Evolutionary conservation across 768 basidiomycete genomes (phyloP).

Genomic region (Phlegmacium glaucopus): DNA sequence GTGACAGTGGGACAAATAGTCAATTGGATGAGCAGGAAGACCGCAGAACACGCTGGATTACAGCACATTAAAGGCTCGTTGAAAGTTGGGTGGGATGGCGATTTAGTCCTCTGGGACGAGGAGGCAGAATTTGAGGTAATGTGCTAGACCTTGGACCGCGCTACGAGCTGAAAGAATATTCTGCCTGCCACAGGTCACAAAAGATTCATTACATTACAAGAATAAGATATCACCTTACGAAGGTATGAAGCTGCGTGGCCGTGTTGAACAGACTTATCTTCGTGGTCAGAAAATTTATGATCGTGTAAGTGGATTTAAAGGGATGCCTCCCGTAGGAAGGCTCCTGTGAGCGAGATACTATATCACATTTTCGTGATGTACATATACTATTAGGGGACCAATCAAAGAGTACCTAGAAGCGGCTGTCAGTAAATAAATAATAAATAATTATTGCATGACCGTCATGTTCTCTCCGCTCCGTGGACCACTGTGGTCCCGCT

Average conservation of each 20-base stretch:
- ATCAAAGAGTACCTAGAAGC: neutral
- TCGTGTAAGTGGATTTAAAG: conserved; percentile 30
- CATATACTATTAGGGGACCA: too few species aligned
- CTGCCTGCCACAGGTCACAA: conserved; percentile 54
- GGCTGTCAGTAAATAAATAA: too few species aligned
- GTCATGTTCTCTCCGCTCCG: neutral
- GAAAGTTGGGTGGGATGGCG: conserved; percentile 74
- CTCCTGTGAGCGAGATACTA: conserved; percentile 27
- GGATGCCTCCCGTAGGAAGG: conserved; percentile 30
- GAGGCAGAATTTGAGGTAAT: conserved; percentile 38
- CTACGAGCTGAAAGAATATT: neutral
- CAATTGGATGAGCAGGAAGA: conserved; percentile 70
- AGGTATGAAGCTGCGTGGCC: conserved; percentile 65
- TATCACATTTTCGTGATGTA: too few species aligned
- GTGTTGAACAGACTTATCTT: conserved; percentile 77
- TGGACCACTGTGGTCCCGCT: neutral
- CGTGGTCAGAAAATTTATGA: conserved; percentile 72
- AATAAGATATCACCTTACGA: conserved; percentile 93
- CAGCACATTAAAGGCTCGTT: conserved; percentile 68
- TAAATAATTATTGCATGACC: neutral
- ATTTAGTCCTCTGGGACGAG: conserved; percentile 79
- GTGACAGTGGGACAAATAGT: conserved; percentile 59
- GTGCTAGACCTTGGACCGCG: conserved; percentile 4
- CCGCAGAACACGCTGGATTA: conserved; percentile 81
- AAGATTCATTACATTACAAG: conserved; percentile 78